phyloP scores from a whole-genome alignment of 2,329 filamentous ascomycete species.

The Phyllosticta citrichinensis region DNA sequence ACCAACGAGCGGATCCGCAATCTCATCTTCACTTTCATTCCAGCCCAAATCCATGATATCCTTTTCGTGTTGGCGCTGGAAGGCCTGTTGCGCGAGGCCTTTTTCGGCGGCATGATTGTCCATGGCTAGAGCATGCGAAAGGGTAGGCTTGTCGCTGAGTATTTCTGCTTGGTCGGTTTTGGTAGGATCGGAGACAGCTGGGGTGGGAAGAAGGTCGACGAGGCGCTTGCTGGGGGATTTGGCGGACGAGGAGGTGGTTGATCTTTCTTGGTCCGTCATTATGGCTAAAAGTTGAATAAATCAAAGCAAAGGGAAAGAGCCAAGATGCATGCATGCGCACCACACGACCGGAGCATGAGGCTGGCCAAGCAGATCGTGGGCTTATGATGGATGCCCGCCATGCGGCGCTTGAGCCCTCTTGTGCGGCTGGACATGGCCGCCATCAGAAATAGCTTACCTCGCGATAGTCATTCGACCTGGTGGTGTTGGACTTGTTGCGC shows the following conservation, averaged over 20 bases:
- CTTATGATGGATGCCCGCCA: neutral
- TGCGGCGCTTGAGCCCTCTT: neutral
- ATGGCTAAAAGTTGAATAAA: neutral
- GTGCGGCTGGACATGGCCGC: neutral
- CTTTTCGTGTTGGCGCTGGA: constrained; percentile 29
- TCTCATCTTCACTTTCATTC: constrained; percentile 49
- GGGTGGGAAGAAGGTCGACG: constrained; percentile 28
- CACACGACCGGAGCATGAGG: neutral
- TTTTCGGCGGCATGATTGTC: constrained; percentile 33
- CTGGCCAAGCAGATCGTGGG: neutral
- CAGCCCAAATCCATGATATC: constrained; percentile 61
- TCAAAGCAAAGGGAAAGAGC: neutral
- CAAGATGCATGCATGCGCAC: neutral
- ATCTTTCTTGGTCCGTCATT: neutral
- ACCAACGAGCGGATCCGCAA: constrained; percentile 52
- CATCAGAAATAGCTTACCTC: neutral
- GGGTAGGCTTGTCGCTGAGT: constrained; percentile 33
- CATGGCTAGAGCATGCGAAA: constrained; percentile 38
- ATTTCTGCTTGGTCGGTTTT: constrained; percentile 20
- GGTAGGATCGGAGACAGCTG: constrained; percentile 21
- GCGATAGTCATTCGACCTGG: neutral
- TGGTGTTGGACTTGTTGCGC: neutral
- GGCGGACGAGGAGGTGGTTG: neutral
- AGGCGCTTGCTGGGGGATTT: constrained; percentile 18
- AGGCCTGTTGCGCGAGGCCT: constrained; percentile 28